phyloP scores from a whole-genome alignment of 164 flowering plant species.

The Platanus orientalis region DNA sequence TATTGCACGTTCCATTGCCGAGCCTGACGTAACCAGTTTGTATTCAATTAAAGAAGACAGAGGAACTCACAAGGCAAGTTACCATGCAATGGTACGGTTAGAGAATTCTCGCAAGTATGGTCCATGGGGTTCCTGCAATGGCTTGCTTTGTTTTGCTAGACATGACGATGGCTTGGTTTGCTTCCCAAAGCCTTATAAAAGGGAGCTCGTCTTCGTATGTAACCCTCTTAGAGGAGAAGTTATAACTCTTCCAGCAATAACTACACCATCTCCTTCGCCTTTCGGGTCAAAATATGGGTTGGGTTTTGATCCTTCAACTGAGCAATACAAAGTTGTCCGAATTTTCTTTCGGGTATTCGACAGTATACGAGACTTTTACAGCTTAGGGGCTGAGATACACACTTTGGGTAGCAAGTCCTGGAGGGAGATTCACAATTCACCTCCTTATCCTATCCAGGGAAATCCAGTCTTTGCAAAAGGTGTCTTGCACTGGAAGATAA shows the following conservation, averaged over 20 bases:
- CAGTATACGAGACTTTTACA: background rate
- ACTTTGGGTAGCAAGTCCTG: slow-evolving; percentile 5
- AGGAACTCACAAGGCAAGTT: background rate
- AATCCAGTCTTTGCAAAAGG: slow-evolving; percentile 8
- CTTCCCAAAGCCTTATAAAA: no score
- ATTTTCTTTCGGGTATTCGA: background rate
- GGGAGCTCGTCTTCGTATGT: background rate
- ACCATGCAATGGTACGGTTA: background rate
- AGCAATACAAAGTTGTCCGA: slow-evolving; percentile 3
- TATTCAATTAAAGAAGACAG: background rate
- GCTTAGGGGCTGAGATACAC: background rate
- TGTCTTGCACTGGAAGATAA: slow-evolving; percentile 6
- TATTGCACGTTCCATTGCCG: slow-evolving; percentile 3
- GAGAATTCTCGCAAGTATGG: background rate
- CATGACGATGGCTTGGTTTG: no score
- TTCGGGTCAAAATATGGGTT: background rate
- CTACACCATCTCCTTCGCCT: no score
- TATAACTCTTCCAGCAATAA: background rate
- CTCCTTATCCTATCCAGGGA: slow-evolving; percentile 1
- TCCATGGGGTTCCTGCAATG: slow-evolving; percentile 5
- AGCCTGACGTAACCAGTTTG: background rate
- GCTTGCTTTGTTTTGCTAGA: slow-evolving; percentile 8
- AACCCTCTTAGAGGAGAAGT: slow-evolving; percentile 2
- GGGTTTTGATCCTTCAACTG: slow-evolving; percentile 9
- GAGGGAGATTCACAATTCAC: background rate